Evolutionary conservation across 257 asterid species (phyloP).

Genomic region (Agastache rugosa): DNA sequence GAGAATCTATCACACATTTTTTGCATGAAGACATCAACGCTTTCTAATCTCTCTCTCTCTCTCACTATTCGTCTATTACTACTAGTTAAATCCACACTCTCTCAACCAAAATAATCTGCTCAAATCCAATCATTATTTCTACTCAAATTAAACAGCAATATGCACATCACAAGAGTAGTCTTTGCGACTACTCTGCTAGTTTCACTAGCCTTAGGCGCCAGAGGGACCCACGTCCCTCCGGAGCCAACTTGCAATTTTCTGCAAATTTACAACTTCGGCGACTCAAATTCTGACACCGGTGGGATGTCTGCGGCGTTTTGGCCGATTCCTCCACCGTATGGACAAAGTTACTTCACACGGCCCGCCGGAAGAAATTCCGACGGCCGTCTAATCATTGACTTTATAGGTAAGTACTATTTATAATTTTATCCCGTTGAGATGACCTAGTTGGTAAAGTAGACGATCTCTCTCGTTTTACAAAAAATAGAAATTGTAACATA

Average conservation of each 20-base stretch:
- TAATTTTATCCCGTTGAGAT: too few species aligned
- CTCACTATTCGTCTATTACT: not conserved
- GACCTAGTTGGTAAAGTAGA: too few species aligned
- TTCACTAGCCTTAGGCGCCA: constrained; percentile 6
- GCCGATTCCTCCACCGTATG: constrained; percentile 50
- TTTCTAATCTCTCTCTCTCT: not conserved
- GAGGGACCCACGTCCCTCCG: constrained; percentile 4
- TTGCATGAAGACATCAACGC: constrained; percentile 28
- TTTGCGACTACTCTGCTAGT: constrained; percentile 12
- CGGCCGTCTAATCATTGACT: constrained; percentile 67
- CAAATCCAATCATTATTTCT: not conserved
- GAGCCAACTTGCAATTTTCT: constrained; percentile 49
- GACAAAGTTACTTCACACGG: constrained; percentile 48
- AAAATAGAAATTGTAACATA: not conserved
- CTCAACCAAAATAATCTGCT: not conserved
- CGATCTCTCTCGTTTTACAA: too few species aligned
- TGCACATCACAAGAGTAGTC: constrained; percentile 26
- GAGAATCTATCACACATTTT: constrained; percentile 25
- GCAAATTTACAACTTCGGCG: constrained; percentile 65
- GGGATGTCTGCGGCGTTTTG: constrained; percentile 57
- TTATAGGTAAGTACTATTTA: constrained; percentile 42
- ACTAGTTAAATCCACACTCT: not conserved
- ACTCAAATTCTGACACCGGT: constrained; percentile 70
- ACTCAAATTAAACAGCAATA: constrained; percentile 3
- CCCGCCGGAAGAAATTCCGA: constrained; percentile 61